Evolutionary conservation across 345 rosid genomes (phyloP).

Genomic region (Eucalyptus dawsonii): DNA sequence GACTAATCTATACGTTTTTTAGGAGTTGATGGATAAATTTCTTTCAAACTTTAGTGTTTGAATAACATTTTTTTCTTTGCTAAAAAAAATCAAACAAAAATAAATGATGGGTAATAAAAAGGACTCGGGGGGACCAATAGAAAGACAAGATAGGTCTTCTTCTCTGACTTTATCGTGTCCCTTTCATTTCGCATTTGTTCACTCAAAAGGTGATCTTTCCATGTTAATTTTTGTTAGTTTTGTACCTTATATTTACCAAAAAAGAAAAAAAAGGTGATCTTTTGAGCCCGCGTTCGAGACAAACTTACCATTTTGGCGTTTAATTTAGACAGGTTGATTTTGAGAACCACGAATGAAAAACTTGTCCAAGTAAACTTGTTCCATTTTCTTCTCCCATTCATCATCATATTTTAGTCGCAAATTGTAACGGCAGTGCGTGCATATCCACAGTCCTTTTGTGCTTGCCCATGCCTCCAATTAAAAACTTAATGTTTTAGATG

Average conservation of each 20-base stretch:
- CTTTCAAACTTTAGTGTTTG: neutral
- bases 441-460: neutral
- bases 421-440: neutral
- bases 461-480: neutral
- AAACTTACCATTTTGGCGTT: neutral
- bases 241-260: too few species aligned
- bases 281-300: neutral
- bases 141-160: neutral
- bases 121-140: neutral
- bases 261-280: too few species aligned
- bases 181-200: neutral
- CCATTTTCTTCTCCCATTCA: neutral
- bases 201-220: neutral
- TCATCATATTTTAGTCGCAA: neutral
- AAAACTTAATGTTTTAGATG: too few species aligned
- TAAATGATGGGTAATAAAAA: neutral
- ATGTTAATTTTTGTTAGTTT: too few species aligned
- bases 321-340: rapidly evolving
- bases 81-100: neutral
- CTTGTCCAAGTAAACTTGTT: neutral
- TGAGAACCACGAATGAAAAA: neutral
- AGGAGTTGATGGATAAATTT: neutral
- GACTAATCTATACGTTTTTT: neutral
- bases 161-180: neutral
- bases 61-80: neutral